These are phyloP conservation scores for Podospora comata DNA, from an alignment of 495 filamentous ascomycete genomes.

Conservation along the genomic window DNA sequence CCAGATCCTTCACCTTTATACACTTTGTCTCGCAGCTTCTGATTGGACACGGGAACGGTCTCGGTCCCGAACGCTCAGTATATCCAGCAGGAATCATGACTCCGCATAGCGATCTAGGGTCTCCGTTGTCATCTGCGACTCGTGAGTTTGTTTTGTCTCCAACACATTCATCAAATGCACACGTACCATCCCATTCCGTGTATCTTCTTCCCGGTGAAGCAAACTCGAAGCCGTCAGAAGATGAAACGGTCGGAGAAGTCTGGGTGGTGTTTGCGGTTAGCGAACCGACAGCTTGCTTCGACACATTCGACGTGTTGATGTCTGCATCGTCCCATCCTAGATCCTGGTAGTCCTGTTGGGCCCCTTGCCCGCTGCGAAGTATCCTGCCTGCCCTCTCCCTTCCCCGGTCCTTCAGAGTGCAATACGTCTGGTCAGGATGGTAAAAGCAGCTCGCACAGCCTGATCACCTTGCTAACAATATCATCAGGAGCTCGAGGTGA, in stretches of 20 bases:
- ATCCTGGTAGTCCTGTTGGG: neutral
- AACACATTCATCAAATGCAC: neutral
- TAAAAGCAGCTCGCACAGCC: slow-evolving; percentile 39
- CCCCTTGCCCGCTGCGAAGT: neutral
- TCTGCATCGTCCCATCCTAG: neutral
- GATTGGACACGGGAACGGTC: slow-evolving; percentile 29
- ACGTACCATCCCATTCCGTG: neutral
- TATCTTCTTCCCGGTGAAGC: neutral
- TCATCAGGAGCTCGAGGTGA: slow-evolving; percentile 15
- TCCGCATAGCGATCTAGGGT: slow-evolving; percentile 12
- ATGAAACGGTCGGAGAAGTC: neutral
- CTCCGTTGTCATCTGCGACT: slow-evolving; percentile 16
- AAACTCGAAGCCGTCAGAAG: neutral
- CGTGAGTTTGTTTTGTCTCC: slow-evolving; percentile 5
- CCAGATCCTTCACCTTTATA: slow-evolving; percentile 17
- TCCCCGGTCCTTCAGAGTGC: slow-evolving; percentile 30
- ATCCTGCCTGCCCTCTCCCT: slow-evolving; percentile 16
- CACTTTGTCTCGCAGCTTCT: slow-evolving; percentile 23
- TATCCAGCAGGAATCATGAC: slow-evolving; percentile 30
- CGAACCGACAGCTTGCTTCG: neutral
- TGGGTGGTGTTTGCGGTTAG: neutral
- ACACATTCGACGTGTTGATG: neutral
- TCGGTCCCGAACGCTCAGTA: slow-evolving; percentile 14
- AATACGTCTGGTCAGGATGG: slow-evolving; percentile 30
- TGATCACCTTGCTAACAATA: slow-evolving; percentile 15